Percentiles rank a stretch among this genome's conserved stretches.
These are phyloP conservation scores for Ganoderma meredithae DNA, from an alignment of 1,284 basidiomycete genomes.

Conservation along the genomic window DNA sequence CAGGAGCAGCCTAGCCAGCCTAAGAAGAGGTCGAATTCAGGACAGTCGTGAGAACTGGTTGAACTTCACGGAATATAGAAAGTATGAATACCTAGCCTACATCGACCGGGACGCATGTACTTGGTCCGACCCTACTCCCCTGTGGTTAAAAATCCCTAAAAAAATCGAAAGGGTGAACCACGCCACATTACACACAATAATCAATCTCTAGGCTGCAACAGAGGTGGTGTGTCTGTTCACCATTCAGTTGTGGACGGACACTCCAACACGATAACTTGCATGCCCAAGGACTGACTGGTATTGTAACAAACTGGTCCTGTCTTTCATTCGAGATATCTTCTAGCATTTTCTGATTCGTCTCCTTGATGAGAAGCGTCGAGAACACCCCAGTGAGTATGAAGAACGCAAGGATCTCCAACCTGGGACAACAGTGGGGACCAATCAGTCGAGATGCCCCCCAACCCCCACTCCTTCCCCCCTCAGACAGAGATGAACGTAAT, in stretches of 20 bases:
- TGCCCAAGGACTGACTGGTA: conserved; percentile 11
- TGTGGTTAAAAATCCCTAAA: neutral
- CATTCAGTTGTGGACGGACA: neutral
- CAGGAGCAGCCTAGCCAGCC: no score
- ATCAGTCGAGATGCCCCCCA: neutral
- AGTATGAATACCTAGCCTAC: neutral
- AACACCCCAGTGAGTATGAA: conserved; percentile 69
- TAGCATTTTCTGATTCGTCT: conserved; percentile 64
- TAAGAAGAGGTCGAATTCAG: no score
- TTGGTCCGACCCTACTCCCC: neutral
- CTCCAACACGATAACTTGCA: no score
- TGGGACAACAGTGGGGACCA: conserved; percentile 25
- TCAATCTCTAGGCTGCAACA: neutral
- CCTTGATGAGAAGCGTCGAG: conserved; percentile 66
- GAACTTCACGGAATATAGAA: neutral
- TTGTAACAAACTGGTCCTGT: conserved; percentile 54
- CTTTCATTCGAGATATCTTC: conserved; percentile 64
- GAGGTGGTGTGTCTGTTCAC: neutral
- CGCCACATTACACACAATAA: neutral
- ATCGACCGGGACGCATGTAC: neutral
- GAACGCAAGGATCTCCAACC: conserved; percentile 58
- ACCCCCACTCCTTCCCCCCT: neutral
- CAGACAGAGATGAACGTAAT: neutral
- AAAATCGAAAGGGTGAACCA: neutral
- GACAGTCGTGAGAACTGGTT: no score